Evolutionary conservation across 805 yeast genomes (phyloP).

Genomic region (Monosporozyma yasuniensis): DNA sequence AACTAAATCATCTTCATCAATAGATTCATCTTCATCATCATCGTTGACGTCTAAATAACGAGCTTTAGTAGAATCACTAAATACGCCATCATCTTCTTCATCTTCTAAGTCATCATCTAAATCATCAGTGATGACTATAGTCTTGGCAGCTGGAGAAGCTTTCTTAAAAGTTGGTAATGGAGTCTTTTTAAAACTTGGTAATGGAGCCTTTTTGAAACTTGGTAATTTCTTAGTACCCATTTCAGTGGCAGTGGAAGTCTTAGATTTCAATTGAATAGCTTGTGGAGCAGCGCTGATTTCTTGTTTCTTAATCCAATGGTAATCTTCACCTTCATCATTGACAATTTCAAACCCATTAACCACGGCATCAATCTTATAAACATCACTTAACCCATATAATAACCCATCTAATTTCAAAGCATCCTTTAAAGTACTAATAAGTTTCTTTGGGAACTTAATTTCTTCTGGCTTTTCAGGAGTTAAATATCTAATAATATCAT

Average conservation of each 20-base stretch:
- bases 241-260: conserved; percentile 10
- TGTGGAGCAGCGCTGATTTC: conserved; percentile 33
- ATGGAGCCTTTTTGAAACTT: conserved; percentile 16
- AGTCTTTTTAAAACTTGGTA: conserved; percentile 21
- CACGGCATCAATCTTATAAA: conserved; percentile 45
- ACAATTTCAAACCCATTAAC: conserved; percentile 49
- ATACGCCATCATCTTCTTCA: conserved; percentile 34
- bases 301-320: conserved; percentile 41
- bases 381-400: conserved; percentile 42
- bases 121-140: conserved; percentile 18
- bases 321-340: conserved; percentile 21
- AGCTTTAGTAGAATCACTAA: conserved; percentile 38
- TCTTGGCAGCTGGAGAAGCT: conserved; percentile 1
- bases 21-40: conserved; percentile 39
- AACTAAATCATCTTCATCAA: conserved; percentile 51
- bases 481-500: conserved; percentile 41
- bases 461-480: conserved; percentile 43
- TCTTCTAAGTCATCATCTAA: conserved; percentile 30
- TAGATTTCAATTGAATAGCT: conserved; percentile 21
- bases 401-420: conserved; percentile 38
- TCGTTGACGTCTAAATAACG: conserved; percentile 42
- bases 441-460: conserved; percentile 39
- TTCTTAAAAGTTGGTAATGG: conserved; percentile 27
- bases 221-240: conserved; percentile 10
- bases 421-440: conserved; percentile 34